Evolutionary conservation across 1,284 basidiomycete species (phyloP).

Genomic region (Leccinum griseonigrum): DNA sequence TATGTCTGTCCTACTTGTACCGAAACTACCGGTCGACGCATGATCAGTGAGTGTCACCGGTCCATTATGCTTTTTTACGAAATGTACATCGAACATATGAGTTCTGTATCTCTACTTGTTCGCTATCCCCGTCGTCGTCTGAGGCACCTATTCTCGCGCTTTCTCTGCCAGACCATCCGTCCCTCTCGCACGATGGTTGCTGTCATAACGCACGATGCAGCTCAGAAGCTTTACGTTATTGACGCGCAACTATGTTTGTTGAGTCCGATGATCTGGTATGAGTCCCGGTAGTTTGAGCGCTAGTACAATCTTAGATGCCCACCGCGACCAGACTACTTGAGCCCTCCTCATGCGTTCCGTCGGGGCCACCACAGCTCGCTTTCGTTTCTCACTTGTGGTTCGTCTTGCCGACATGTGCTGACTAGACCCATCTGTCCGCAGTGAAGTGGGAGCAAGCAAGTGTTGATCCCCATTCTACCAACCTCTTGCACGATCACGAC

Average conservation of each 20-base stretch:
- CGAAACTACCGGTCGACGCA: constrained; percentile 59
- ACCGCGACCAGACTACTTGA: constrained; percentile 14
- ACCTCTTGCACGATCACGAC: constrained; percentile 28
- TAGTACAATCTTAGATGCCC: constrained; percentile 27
- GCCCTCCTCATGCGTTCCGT: constrained; percentile 8
- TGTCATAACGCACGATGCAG: constrained; percentile 34
- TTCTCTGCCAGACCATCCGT: constrained; percentile 35
- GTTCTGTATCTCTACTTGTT: constrained; percentile 36
- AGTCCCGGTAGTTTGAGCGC: constrained; percentile 30
- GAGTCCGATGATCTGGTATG: constrained; percentile 38
- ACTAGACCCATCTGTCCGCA: constrained; percentile 36
- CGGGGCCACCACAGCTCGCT: neutral
- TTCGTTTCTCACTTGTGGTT: constrained; percentile 14
- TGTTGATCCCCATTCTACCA: constrained; percentile 43
- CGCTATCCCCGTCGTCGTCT: constrained; percentile 33
- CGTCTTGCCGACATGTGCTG: constrained; percentile 22
- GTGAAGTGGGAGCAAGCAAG: constrained; percentile 71
- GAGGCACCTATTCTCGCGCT: constrained; percentile 30
- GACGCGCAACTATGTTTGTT: constrained; percentile 35
- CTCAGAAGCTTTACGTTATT: constrained; percentile 35
- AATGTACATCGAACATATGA: constrained; percentile 38
- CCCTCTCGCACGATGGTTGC: constrained; percentile 31
- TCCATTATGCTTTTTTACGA: constrained; percentile 35
- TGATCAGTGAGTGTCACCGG: constrained; percentile 72
- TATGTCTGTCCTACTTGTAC: constrained; percentile 72